Conservation (phyloP, 208 protist genomes). For the Leishmania amazonensis region DNA sequence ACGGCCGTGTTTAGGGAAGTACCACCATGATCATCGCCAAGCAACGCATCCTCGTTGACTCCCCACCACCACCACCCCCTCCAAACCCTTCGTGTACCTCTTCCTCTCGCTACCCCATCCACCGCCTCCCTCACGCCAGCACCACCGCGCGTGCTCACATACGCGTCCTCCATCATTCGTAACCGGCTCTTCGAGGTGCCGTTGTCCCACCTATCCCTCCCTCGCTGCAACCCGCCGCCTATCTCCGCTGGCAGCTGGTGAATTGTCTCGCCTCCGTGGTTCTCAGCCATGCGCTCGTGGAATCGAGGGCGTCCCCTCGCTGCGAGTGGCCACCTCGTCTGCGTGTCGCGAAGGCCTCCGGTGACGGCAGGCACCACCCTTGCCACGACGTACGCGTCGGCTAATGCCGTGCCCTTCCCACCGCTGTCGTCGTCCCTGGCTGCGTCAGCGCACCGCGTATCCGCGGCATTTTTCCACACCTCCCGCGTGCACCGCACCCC, state of each 20-base stretch:
- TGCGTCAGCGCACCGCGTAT: constrained; percentile 1
- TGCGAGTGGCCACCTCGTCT: neutral
- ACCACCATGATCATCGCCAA: neutral
- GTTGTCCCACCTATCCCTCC: neutral
- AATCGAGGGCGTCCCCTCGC: neutral
- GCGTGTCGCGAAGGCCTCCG: neutral
- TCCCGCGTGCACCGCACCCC: constrained; percentile 36
- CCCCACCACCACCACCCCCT: neutral
- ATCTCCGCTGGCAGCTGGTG: neutral
- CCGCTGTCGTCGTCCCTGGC: neutral
- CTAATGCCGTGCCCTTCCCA: neutral
- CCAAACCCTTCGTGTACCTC: neutral
- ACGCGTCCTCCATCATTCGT: neutral
- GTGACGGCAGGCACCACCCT: neutral
- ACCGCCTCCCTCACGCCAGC: neutral
- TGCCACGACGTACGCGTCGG: neutral
- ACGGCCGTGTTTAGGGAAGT: neutral
- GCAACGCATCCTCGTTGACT: neutral
- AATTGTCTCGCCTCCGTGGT: neutral
- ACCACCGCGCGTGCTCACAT: neutral
- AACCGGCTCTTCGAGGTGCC: neutral
- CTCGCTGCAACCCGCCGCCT: neutral
- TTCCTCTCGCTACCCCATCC: neutral
- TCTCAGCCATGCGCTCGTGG: neutral
- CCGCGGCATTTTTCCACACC: constrained; percentile 19